These are phyloP conservation scores for Cladosporium sp. DNA, from an alignment of 2,329 filamentous ascomycete genomes.

Conservation along the genomic window DNA sequence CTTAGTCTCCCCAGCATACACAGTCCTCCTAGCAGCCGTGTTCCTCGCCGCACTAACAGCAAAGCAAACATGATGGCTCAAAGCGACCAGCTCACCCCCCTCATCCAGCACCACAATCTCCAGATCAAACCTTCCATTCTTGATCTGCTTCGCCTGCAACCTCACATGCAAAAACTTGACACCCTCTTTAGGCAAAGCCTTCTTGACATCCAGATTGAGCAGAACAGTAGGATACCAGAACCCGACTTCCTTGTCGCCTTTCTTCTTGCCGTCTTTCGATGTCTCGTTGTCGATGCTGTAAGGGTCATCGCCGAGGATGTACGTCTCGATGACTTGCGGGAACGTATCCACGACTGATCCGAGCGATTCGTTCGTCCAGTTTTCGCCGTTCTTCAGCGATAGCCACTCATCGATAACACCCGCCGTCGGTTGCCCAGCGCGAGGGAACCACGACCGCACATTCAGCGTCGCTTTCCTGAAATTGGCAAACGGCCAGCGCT, in stretches of 20 bases:
- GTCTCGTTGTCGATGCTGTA: slow-evolving; percentile 33
- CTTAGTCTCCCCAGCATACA: slow-evolving; percentile 23
- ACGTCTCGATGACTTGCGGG: slow-evolving; percentile 62
- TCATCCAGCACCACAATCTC: slow-evolving; percentile 69
- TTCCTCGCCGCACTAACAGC: slow-evolving; percentile 66
- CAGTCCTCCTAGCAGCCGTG: slow-evolving; percentile 49
- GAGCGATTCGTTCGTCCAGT: slow-evolving; percentile 64
- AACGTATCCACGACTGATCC: slow-evolving; percentile 70
- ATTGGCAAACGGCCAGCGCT: slow-evolving; percentile 45
- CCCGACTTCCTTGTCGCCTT: slow-evolving; percentile 31
- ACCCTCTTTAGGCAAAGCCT: slow-evolving; percentile 64
- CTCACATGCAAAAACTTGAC: slow-evolving; percentile 72
- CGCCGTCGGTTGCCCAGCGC: slow-evolving; percentile 43
- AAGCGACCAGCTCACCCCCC: slow-evolving; percentile 63
- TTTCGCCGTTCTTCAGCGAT: slow-evolving; percentile 59
- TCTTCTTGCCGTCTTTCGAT: slow-evolving; percentile 25
- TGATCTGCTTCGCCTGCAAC: slow-evolving; percentile 64
- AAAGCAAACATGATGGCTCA: slow-evolving; percentile 68
- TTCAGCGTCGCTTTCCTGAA: slow-evolving; percentile 54
- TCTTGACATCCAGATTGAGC: slow-evolving; percentile 77
- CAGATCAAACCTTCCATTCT: slow-evolving; percentile 72
- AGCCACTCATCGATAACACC: slow-evolving; percentile 66
- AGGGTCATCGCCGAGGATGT: slow-evolving; percentile 36
- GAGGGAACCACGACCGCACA: slow-evolving; percentile 55
- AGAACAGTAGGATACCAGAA: slow-evolving; percentile 78